Conservation (phyloP, 305 asterid species). For the Caryopteris hybrid region DNA sequence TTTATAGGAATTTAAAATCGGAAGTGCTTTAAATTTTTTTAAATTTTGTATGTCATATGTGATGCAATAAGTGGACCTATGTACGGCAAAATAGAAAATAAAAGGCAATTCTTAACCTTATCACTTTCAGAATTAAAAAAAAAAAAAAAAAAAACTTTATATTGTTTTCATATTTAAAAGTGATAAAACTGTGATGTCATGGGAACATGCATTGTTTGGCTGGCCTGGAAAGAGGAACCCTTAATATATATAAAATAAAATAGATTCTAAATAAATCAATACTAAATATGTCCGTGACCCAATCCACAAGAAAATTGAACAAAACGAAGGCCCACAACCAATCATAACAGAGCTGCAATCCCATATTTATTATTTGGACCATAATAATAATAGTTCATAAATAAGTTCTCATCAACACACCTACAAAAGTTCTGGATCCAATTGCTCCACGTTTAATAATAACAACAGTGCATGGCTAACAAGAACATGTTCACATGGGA, state of each 20-base stretch:
- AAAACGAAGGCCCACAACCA: slow-evolving; percentile 25
- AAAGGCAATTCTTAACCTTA: slow-evolving; percentile 21
- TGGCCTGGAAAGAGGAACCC: slow-evolving; percentile 24
- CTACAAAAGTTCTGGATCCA: slow-evolving; percentile 30
- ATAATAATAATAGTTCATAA: slow-evolving; percentile 8
- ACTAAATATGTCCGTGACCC: slow-evolving; percentile 9
- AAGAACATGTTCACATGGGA: slow-evolving; percentile 35
- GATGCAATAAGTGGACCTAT: slow-evolving; percentile 1
- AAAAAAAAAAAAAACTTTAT: neutral
- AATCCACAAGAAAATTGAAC: slow-evolving; percentile 13
- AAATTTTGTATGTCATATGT: neutral
- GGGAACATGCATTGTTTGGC: slow-evolving; percentile 36
- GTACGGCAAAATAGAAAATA: slow-evolving; percentile 7
- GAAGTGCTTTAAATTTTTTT: too few species aligned
- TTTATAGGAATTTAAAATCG: too few species aligned
- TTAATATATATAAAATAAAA: neutral
- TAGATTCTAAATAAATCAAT: too few species aligned
- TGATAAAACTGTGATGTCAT: slow-evolving; percentile 2
- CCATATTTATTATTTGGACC: slow-evolving; percentile 16
- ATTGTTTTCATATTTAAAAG: neutral
- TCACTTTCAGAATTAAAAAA: slow-evolving; percentile 15
- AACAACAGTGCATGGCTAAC: slow-evolving; percentile 25
- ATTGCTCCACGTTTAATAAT: slow-evolving; percentile 30
- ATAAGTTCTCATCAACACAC: neutral
- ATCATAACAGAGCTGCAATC: slow-evolving; percentile 28